These are phyloP conservation scores for Grifola frondosa DNA, from an alignment of 1,284 basidiomycete species.

Conservation along the genomic window DNA sequence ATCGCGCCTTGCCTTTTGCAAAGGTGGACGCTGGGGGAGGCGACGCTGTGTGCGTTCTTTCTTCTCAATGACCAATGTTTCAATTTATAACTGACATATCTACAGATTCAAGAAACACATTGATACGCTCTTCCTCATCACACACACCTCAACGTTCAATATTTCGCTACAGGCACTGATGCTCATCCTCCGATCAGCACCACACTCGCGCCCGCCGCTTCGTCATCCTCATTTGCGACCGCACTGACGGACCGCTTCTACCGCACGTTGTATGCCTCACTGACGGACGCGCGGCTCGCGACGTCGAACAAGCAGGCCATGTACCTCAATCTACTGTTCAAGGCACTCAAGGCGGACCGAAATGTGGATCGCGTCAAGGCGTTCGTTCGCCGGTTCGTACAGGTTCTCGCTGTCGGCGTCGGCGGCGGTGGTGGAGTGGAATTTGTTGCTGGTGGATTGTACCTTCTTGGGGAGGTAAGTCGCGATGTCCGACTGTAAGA, in stretches of 20 bases:
- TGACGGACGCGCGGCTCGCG: constrained; percentile 82
- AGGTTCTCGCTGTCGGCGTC: constrained; percentile 70
- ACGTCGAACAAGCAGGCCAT: constrained; percentile 93
- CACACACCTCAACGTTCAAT: constrained; percentile 94
- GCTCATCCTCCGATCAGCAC: constrained; percentile 85
- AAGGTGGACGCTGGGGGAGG: constrained; percentile 61
- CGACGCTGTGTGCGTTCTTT: constrained; percentile 38
- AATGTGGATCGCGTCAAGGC: constrained; percentile 73
- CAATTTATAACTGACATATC: not conserved
- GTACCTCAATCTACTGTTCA: constrained; percentile 96
- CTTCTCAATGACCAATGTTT: not conserved
- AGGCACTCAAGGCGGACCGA: constrained; percentile 82
- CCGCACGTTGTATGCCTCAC: constrained; percentile 86
- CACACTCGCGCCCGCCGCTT: constrained; percentile 42
- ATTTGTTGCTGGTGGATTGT: constrained; percentile 89
- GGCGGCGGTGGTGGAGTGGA: constrained; percentile 75
- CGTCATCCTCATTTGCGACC: constrained; percentile 35
- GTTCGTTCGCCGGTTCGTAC: constrained; percentile 85
- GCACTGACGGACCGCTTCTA: constrained; percentile 85
- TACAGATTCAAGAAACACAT: constrained; percentile 83
- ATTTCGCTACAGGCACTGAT: constrained; percentile 93
- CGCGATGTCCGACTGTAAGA: not conserved
- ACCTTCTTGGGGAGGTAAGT: constrained; percentile 70
- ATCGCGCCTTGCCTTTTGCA: constrained; percentile 93
- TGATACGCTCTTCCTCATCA: constrained; percentile 93